Evolutionary conservation across 164 flowering plant species (phyloP).

Genomic region (Hamamelis virginiana): DNA sequence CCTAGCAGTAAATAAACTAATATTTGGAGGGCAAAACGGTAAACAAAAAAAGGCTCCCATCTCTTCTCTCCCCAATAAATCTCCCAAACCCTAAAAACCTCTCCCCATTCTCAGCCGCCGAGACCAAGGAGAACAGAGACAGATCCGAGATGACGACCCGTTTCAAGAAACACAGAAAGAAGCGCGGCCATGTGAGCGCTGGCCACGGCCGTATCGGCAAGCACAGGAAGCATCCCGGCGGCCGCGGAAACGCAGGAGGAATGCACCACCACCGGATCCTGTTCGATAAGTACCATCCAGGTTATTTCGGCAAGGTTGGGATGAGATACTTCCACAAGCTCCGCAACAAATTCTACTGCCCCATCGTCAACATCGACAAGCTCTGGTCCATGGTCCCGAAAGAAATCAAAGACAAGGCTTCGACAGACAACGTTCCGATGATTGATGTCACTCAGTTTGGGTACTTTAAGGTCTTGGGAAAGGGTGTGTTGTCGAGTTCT

Average conservation of each 20-base stretch:
- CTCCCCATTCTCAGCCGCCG: slow-evolving; percentile 6
- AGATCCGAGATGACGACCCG: slow-evolving; percentile 55
- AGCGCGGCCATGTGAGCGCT: slow-evolving; percentile 79
- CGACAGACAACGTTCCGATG: slow-evolving; percentile 43
- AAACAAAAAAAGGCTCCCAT: background rate
- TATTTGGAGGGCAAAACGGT: slow-evolving; percentile 18
- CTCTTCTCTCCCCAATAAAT: slow-evolving; percentile 6
- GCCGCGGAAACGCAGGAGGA: slow-evolving; percentile 81
- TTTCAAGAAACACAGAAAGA: slow-evolving; percentile 77
- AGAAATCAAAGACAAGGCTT: slow-evolving; percentile 57
- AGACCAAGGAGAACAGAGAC: background rate
- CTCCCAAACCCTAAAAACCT: slow-evolving; percentile 1
- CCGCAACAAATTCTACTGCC: slow-evolving; percentile 67
- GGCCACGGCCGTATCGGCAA: slow-evolving; percentile 79
- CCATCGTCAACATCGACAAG: slow-evolving; percentile 68
- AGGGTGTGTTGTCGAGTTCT: slow-evolving; percentile 47
- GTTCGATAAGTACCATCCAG: slow-evolving; percentile 86
- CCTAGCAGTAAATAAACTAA: background rate
- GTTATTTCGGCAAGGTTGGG: slow-evolving; percentile 78
- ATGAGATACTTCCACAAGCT: slow-evolving; percentile 78
- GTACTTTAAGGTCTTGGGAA: slow-evolving; percentile 70
- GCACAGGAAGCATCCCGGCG: slow-evolving; percentile 85
- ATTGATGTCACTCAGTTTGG: slow-evolving; percentile 69
- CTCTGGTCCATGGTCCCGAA: slow-evolving; percentile 69
- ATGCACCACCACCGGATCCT: slow-evolving; percentile 82